Base-by-base conservation (phyloP, 1,139 yeast genomes). In the Diutina neorugosa region DNA sequence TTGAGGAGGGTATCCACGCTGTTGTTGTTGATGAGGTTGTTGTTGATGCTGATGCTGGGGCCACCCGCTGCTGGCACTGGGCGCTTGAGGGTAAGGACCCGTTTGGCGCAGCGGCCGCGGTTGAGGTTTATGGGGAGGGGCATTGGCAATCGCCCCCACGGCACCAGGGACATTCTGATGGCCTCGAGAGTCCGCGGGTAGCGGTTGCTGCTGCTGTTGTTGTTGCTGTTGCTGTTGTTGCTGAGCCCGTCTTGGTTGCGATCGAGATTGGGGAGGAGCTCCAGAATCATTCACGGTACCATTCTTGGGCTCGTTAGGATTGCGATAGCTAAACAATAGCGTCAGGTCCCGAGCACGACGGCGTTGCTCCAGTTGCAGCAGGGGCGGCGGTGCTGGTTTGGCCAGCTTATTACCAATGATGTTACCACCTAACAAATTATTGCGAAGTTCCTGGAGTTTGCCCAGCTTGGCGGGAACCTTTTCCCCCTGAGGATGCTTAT, bases 361-460 rank as follows among this genome's bases (percentile, higher is more conserved):
- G 19, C 50, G 50, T 12, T 46, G 37, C 11, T n/a, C 27, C 16
- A 12, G 19, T 27, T 16, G 37, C 7, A 20, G 50, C 12, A 14
- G 37, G n/a, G 37, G 12, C 37, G 37, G 12, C 9, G 43, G 43
- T 3, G 37, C 37, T n/a, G 18, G 43, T 7, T 40, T 40, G 19
- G 20, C 43, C 19, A 11, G 18, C 40, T 46, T 46, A 18, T n/a
- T 27, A 14, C 34, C 27, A 55, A 51, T 51, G 54, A 47, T 47
- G 51, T 43, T 55, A 9, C 53, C 44, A 52, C 42, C 53, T 25
- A 37, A 18, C 34, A 71, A 59, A 53, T 63, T 65, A 52, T 60
- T 66, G 53, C 76, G 60, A 47, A 71, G 62, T 50, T 65, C 72
- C 0, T 70, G 67, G 51, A 71, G 61, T 52, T 66, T 69, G 2